phyloP scores from a whole-genome alignment of 176 grass and related monocot genomes.

The Tuctoria greenei region DNA sequence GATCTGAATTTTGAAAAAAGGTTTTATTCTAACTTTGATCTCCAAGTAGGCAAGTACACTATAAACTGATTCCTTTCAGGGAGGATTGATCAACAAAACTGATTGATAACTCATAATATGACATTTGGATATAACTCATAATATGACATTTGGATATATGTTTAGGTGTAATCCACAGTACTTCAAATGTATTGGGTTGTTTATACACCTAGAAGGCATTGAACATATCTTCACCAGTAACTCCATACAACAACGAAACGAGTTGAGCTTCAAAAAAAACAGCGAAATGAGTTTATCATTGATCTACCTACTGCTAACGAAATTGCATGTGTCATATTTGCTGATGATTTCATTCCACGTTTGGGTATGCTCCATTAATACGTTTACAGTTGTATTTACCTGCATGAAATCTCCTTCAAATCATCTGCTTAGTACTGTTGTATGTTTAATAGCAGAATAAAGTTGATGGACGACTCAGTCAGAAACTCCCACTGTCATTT shows the following conservation, averaged over 20 bases:
- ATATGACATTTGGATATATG: neutral
- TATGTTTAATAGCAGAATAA: slow-evolving; percentile 59
- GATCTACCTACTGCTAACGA: slow-evolving; percentile 12
- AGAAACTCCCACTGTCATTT: slow-evolving; percentile 74
- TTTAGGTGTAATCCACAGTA: slow-evolving; percentile 13
- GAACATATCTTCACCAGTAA: neutral
- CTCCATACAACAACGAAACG: neutral
- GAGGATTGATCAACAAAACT: slow-evolving; percentile 4
- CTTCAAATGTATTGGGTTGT: neutral
- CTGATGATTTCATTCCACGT: neutral
- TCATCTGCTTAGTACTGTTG: slow-evolving; percentile 31
- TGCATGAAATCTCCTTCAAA: slow-evolving; percentile 33
- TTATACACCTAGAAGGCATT: neutral
- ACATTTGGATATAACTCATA: neutral
- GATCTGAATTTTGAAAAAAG: slow-evolving; percentile 10
- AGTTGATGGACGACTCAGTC: slow-evolving; percentile 55
- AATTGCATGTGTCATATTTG: neutral
- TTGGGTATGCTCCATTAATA: slow-evolving; percentile 18
- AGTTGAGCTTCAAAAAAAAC: no score
- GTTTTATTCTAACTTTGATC: slow-evolving; percentile 8
- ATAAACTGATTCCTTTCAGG: slow-evolving; percentile 11
- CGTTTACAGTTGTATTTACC: slow-evolving; percentile 16
- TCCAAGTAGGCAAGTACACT: neutral
- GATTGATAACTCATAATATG: neutral
- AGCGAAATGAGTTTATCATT: neutral